Percentiles rank a stretch among this genome's conserved stretches.
Conservation (phyloP, 2,329 filamentous ascomycete species). For the Mycosphaerella sp. region DNA sequence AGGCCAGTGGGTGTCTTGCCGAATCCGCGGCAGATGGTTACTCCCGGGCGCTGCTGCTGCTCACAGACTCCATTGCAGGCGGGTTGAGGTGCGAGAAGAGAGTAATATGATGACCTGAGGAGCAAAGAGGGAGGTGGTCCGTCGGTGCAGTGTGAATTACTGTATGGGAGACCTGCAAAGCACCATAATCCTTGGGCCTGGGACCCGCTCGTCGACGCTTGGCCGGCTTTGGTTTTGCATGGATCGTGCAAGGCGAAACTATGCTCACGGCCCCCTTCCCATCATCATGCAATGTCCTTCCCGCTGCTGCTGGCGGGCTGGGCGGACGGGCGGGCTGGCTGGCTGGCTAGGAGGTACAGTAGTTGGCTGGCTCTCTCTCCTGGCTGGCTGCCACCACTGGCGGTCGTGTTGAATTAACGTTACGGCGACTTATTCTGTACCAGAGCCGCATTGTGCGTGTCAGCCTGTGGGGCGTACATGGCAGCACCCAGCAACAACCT, state of each 20-base stretch:
- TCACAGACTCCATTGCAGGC: conserved; percentile 21
- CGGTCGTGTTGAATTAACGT: conserved; percentile 1
- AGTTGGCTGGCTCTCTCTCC: too few species aligned
- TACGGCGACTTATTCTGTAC: conserved; percentile 5
- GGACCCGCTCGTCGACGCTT: conserved; percentile 4
- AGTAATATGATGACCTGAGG: neutral
- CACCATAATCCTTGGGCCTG: neutral
- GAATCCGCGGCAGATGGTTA: conserved; percentile 21
- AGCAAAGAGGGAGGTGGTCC: conserved; percentile 4
- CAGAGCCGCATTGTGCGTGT: conserved; percentile 4
- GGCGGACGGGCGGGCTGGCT: neutral
- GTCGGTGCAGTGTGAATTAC: neutral
- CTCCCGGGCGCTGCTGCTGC: conserved; percentile 10
- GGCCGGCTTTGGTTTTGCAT: neutral
- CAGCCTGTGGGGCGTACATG: neutral
- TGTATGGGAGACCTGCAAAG: conserved; percentile 3
- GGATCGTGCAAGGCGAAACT: conserved; percentile 2
- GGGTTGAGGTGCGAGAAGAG: conserved; percentile 7
- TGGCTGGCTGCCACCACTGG: neutral
- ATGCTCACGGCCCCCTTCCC: neutral
- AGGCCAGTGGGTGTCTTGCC: conserved; percentile 14
- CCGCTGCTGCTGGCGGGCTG: neutral
- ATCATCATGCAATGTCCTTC: conserved; percentile 3
- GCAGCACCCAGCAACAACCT: neutral
- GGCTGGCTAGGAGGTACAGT: too few species aligned